phyloP scores from a whole-genome alignment of 139 green algal genomes.

The Chlamydomonas applanata region DNA sequence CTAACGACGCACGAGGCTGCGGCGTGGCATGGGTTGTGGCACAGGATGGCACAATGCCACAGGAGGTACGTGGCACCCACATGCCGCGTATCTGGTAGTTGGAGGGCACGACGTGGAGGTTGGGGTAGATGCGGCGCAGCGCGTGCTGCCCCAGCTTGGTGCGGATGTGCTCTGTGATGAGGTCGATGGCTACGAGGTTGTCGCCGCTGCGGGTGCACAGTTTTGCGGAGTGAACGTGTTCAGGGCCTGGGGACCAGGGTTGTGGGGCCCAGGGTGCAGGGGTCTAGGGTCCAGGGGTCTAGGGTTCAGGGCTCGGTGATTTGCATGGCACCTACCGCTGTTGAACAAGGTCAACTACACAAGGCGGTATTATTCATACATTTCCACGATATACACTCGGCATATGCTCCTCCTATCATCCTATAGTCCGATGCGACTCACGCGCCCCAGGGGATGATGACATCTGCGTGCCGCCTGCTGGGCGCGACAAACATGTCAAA shows the following conservation, averaged over 20 bases:
- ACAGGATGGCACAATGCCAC: neutral
- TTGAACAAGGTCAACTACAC: no score
- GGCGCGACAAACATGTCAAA: slow-evolving; percentile 92
- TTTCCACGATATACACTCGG: no score
- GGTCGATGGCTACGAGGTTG: slow-evolving; percentile 92
- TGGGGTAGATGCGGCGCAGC: slow-evolving; percentile 84
- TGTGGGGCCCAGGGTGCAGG: no score
- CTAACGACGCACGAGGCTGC: no score
- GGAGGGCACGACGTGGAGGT: slow-evolving; percentile 77
- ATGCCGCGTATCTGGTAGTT: slow-evolving; percentile 92
- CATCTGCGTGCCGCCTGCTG: slow-evolving; percentile 78
- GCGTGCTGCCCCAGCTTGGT: slow-evolving; percentile 91
- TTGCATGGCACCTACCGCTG: no score
- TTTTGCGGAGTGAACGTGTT: neutral
- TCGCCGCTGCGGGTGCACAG: slow-evolving; percentile 18
- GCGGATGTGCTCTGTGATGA: slow-evolving; percentile 91
- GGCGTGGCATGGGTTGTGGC: neutral
- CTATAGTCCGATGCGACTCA: neutral
- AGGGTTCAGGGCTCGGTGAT: no score
- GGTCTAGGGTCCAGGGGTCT: no score
- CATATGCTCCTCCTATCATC: neutral
- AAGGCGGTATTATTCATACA: no score
- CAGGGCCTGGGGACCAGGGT: neutral
- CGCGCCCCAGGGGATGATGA: slow-evolving; percentile 93
- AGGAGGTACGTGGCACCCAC: slow-evolving; percentile 7